Base-by-base conservation (phyloP, 352 stramenopile species). In the Phytophthora brassicae region DNA sequence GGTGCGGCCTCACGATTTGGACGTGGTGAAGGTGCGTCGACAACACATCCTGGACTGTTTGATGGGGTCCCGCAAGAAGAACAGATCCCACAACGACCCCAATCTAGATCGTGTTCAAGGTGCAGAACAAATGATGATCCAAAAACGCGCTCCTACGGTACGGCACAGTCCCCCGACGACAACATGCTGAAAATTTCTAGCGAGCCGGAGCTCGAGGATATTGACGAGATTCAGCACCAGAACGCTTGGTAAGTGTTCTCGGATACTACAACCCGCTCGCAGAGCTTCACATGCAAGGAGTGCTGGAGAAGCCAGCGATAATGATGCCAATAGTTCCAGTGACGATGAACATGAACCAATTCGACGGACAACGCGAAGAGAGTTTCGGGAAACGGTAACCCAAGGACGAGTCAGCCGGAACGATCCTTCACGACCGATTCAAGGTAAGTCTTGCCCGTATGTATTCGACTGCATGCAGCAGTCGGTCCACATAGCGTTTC, bases 381-480 rank as follows among this genome's bases (percentile, higher is more conserved):
- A 36, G 0, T 64, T 52, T 28, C 46, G 56, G 19, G 45, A 24
- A 1, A 45, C 52, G 5, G 1, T 14, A 12, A 60, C 31, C 2
- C 52, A 60, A 16, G 26, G 5, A 13, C 41, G 41, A 26, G 52
- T 64, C 2, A 31, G 38, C 22, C 17, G 24, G 4, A n/a, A 35
- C 39, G 0, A 38, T 57, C 1, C 12, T 58, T 6, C 36, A 54
- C 11, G 0, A 2, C 1, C 4, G 33, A 4, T 47, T 17, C 47
- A 58, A 48, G 56, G 56, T 64, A 64, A 57, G 47, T 43, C 24
- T 35, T 16, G 23, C 4, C 38, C 16, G 16, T 64, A 24, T 29
- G 11, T 64, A n/a, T 35, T 64, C 52, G 38, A 64, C n/a, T 22
- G 24, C 14, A 48, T 58, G 13, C 56, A 64, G 43, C 47, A 64